Percentiles rank a stretch among this genome's conserved stretches.
These are phyloP conservation scores for Eutrema japonicum DNA, from an alignment of 345 rosid genomes.

Conservation along the genomic window DNA sequence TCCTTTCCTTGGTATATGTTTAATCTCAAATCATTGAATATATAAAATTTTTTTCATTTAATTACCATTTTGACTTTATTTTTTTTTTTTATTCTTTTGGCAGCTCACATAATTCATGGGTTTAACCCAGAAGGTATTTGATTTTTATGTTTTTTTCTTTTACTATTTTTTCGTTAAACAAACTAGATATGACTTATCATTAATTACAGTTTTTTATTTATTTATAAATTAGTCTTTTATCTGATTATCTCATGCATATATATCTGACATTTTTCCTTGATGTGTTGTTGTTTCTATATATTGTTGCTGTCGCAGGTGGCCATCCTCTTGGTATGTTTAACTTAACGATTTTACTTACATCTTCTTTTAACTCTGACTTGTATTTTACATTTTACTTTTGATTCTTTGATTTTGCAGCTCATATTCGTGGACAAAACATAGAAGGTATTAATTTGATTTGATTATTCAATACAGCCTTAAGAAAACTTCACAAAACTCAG, in stretches of 20 bases:
- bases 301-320: conserved; percentile 18
- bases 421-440: conserved; percentile 21
- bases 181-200: neutral
- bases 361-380: neutral
- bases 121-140: conserved; percentile 31
- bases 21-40: neutral
- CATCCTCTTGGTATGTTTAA: conserved; percentile 25
- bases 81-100: neutral
- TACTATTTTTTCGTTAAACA: neutral
- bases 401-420: conserved; percentile 9
- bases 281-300: conserved; percentile 22
- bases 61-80: neutral
- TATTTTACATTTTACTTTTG: neutral
- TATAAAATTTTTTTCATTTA: neutral
- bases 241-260: neutral
- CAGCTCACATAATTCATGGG: conserved; percentile 24
- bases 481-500: neutral
- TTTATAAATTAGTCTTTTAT: no score
- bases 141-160: neutral
- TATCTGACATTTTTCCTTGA: conserved; percentile 19
- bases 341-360: neutral
- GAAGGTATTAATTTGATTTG: conserved; percentile 10
- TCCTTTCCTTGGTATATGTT: conserved; percentile 13
- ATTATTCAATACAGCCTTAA: neutral
- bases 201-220: neutral